Evolutionary conservation across 495 filamentous ascomycete genomes (phyloP), one percentile per base, ranked within the genome.

Genomic region (Pseudevernia furfuracea): DNA sequence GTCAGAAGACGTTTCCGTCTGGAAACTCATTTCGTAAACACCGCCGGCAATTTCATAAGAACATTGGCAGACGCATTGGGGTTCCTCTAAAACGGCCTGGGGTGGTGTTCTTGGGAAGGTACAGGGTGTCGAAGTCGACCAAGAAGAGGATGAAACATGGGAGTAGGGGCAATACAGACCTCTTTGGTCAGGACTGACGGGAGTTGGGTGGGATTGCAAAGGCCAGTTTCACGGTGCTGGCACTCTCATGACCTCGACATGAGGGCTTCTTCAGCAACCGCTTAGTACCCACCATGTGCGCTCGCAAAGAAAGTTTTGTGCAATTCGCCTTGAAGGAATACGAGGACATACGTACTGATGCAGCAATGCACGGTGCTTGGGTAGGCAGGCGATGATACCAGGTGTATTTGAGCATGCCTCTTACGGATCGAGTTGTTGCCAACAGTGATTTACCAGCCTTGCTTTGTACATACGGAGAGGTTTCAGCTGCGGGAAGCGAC

Each of bases 1-100:
- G 67, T 56, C 49, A 61, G 17, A 66, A 48, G 37, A 48, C 53
- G 1, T 66, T 65, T 38, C 41, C 67, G 12, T 68, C 67, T 11
- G 53, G 59, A 11, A 68, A 59, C 14, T 46, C 61, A 59, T 68
- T 59, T 36, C 41, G 32, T 21, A 60, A 60, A 56, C 61, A 67
- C 30, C 23, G 43, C 25, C 53, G 61, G 10, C 55, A 64, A 28
- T 39, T 46, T 4, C 61, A 64, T 19, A 56, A 21, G n/a, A 19
- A 25, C 3, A 37, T 30, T 21, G 11, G 56, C 36, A 21, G 34
- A n/a, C 28, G 56, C 9, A 25, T 64, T 39, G 62, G 56, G 1
- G 43, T 64, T 34, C 55, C 56, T 36, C 62, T 34, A 12, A 59
- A 52, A 46, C n/a, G 28, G 34, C 34, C 44, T 17, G 57, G 61